Conservation (phyloP, 495 filamentous ascomycete genomes). For the Amniculicola lignicola region DNA sequence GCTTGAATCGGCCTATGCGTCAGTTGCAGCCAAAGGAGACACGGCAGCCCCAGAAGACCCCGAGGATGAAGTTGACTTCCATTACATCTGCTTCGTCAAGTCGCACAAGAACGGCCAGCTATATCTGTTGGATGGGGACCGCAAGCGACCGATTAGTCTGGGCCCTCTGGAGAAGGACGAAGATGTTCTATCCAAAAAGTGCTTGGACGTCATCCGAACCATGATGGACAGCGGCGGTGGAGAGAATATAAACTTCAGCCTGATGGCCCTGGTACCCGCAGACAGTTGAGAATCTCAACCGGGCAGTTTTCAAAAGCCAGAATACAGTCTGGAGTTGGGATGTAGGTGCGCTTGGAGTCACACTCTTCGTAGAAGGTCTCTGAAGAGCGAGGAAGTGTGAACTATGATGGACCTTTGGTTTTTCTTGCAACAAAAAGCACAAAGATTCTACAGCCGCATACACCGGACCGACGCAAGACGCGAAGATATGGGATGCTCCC, state of each 20-base stretch:
- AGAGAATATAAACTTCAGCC: slow-evolving; percentile 31
- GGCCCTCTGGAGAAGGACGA: slow-evolving; percentile 25
- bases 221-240: slow-evolving; percentile 20
- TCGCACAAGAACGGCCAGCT: slow-evolving; percentile 31
- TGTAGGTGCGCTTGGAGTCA: slow-evolving; percentile 40
- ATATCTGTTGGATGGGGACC: slow-evolving; percentile 36
- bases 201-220: slow-evolving; percentile 18
- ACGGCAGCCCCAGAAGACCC: slow-evolving; percentile 28
- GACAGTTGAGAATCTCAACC: background rate
- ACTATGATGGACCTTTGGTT: slow-evolving; percentile 39
- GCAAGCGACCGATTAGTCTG: slow-evolving; percentile 33
- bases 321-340: background rate
- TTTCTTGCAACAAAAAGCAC: slow-evolving; percentile 37
- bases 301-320: background rate
- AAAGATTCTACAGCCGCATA: slow-evolving; percentile 27
- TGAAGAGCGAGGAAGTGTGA: slow-evolving; percentile 35
- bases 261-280: slow-evolving; percentile 34
- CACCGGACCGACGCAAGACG: slow-evolving; percentile 33
- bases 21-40: slow-evolving; percentile 32
- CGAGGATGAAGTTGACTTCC: slow-evolving; percentile 36
- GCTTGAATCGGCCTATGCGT: slow-evolving; percentile 33
- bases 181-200: slow-evolving; percentile 30
- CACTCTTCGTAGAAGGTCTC: slow-evolving; percentile 34
- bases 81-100: slow-evolving; percentile 37
- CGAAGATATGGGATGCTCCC: slow-evolving; percentile 31